Evolutionary conservation across 805 yeast species (phyloP).

Genomic region (Kurtzmaniella cleridarum): DNA sequence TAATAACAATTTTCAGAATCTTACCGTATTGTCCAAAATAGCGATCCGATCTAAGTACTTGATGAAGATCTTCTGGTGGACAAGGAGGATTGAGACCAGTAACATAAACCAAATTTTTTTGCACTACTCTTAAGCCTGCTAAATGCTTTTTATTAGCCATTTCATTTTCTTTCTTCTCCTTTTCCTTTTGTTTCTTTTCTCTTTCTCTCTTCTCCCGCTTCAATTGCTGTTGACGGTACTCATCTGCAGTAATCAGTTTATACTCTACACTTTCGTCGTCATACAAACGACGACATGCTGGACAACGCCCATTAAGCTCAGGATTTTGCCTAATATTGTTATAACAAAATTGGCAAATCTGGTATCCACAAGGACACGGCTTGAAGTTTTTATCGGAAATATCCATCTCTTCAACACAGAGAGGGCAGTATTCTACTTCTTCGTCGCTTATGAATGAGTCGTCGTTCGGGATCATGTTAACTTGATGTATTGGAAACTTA

Average conservation of each 20-base stretch:
- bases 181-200: constrained; percentile 79
- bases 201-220: constrained; percentile 77
- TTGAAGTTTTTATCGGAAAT: constrained; percentile 91
- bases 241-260: constrained; percentile 78
- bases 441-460: constrained; percentile 70
- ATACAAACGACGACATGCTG: constrained; percentile 92
- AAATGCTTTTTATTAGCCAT: constrained; percentile 79
- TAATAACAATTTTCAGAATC: constrained; percentile 88
- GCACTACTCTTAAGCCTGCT: constrained; percentile 97
- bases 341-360: constrained; percentile 96
- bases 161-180: constrained; percentile 88
- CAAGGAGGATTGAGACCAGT: constrained; percentile 89
- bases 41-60: constrained; percentile 78
- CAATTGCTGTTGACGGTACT: constrained; percentile 74
- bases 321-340: constrained; percentile 95
- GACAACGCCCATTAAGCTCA: constrained; percentile 92
- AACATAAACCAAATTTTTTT: constrained; percentile 92
- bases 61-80: constrained; percentile 75
- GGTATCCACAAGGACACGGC: constrained; percentile 99
- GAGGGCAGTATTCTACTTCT: constrained; percentile 80
- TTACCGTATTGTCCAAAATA: constrained; percentile 99
- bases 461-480: constrained; percentile 27
- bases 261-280: constrained; percentile 93
- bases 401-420: constrained; percentile 98
- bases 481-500: not conserved